phyloP scores from a whole-genome alignment of 2,329 filamentous ascomycete genomes.

The Penicillium fuscoglaucum region DNA sequence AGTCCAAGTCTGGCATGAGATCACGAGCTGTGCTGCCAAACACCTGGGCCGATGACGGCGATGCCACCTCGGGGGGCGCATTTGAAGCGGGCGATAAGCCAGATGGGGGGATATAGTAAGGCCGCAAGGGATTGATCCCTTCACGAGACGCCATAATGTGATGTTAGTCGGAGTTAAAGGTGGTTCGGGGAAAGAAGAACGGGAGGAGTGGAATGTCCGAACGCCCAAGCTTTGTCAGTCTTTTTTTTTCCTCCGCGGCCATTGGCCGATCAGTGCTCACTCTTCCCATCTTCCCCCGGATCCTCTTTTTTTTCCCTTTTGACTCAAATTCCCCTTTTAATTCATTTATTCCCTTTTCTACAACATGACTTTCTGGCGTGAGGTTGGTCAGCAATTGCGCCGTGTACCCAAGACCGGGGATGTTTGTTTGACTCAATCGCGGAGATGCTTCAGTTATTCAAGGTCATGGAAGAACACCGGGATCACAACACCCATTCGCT shows the following conservation, averaged over 20 bases:
- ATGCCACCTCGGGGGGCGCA: slow-evolving; percentile 33
- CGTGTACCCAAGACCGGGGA: slow-evolving; percentile 60
- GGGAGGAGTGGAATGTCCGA: slow-evolving; percentile 18
- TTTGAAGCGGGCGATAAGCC: slow-evolving; percentile 53
- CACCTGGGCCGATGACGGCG: slow-evolving; percentile 49
- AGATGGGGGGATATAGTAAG: slow-evolving; percentile 65
- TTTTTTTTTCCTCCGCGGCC: slow-evolving; percentile 25
- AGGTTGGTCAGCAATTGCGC: slow-evolving; percentile 36
- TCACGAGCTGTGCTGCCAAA: slow-evolving; percentile 70
- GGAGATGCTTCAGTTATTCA: slow-evolving; percentile 31
- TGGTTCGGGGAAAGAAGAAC: slow-evolving; percentile 20
- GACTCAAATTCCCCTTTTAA: slow-evolving; percentile 4
- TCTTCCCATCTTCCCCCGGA: slow-evolving; percentile 24
- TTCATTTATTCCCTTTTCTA: slow-evolving; percentile 4
- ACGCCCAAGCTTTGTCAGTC: slow-evolving; percentile 26
- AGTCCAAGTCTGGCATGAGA: slow-evolving; percentile 87
- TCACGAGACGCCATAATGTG: slow-evolving; percentile 52
- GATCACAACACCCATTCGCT: slow-evolving; percentile 16
- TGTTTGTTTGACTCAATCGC: slow-evolving; percentile 30
- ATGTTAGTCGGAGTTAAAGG: slow-evolving; percentile 17
- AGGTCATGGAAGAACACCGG: slow-evolving; percentile 21
- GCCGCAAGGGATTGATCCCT: slow-evolving; percentile 59
- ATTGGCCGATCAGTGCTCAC: slow-evolving; percentile 23
- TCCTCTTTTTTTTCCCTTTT: slow-evolving; percentile 21
- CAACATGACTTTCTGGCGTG: slow-evolving; percentile 38